phyloP scores from a whole-genome alignment of 169 alveolate genomes.

The Babesia ovis region DNA sequence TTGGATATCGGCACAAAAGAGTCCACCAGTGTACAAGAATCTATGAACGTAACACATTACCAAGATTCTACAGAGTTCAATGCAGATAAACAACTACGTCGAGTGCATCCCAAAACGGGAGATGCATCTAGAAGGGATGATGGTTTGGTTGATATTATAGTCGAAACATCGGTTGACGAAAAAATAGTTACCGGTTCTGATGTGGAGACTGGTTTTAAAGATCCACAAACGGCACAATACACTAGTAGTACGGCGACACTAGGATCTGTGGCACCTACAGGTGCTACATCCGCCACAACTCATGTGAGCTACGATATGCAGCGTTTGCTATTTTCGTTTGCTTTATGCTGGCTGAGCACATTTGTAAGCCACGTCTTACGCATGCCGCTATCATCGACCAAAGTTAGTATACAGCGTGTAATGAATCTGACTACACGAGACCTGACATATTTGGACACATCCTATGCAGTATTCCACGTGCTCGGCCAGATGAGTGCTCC shows the following conservation, averaged over 20 bases:
- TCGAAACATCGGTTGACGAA: background rate
- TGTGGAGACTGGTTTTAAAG: background rate
- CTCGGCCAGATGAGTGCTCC: constrained; percentile 62
- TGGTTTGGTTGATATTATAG: background rate
- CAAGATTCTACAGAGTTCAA: background rate
- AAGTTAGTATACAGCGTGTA: constrained; percentile 43
- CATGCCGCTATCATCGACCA: constrained; percentile 58
- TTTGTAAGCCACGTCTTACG: constrained; percentile 52
- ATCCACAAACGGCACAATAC: background rate
- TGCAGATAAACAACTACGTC: background rate
- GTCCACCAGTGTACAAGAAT: too few relatives aligned
- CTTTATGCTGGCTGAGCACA: constrained; percentile 42
- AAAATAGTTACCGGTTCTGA: background rate
- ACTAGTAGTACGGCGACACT: background rate
- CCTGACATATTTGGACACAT: constrained; percentile 51
- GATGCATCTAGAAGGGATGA: background rate
- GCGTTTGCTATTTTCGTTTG: constrained; percentile 31
- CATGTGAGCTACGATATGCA: constrained; percentile 2
- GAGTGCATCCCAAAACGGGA: background rate
- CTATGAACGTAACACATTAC: too few relatives aligned
- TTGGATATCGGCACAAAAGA: too few relatives aligned
- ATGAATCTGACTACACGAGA: constrained; percentile 38
- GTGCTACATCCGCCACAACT: background rate
- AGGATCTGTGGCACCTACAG: background rate
- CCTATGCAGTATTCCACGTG: constrained; percentile 21